These are phyloP conservation scores for Tricholoma matsutake DNA, from an alignment of 768 basidiomycete species.

Conservation along the genomic window DNA sequence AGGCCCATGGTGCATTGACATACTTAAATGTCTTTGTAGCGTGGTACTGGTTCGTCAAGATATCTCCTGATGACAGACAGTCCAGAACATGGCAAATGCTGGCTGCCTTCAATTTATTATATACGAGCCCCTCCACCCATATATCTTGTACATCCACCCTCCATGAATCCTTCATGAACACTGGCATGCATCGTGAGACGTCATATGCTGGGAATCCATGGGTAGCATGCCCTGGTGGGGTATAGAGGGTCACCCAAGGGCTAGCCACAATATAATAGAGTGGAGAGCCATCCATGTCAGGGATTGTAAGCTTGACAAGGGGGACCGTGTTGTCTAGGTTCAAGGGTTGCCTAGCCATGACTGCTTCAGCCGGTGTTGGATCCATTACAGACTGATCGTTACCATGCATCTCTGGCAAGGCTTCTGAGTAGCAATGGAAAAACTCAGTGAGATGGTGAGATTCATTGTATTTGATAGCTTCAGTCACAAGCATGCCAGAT, in stretches of 20 bases:
- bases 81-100: not conserved
- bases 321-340: too few relatives aligned
- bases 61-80: not conserved
- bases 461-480: too few relatives aligned
- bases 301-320: too few relatives aligned
- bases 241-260: not conserved
- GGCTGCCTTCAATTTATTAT: not conserved
- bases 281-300: too few relatives aligned
- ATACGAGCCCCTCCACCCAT: too few relatives aligned
- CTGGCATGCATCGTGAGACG: not conserved
- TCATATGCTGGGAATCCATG: not conserved
- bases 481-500: too few relatives aligned
- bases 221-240: not conserved
- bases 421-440: too few relatives aligned
- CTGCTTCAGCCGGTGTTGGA: too few relatives aligned
- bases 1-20: not conserved
- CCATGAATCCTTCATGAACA: not conserved
- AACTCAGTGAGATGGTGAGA: too few relatives aligned
- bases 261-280: not conserved
- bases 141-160: not conserved
- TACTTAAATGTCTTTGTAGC: not conserved
- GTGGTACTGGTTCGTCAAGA: not conserved
- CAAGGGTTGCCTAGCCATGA: too few relatives aligned
- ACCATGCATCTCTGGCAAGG: too few relatives aligned
- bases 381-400: too few relatives aligned